Evolutionary conservation across 768 basidiomycete genomes (phyloP), one percentile per base, ranked within the genome.

Genomic region (Tulasnella calospora): DNA sequence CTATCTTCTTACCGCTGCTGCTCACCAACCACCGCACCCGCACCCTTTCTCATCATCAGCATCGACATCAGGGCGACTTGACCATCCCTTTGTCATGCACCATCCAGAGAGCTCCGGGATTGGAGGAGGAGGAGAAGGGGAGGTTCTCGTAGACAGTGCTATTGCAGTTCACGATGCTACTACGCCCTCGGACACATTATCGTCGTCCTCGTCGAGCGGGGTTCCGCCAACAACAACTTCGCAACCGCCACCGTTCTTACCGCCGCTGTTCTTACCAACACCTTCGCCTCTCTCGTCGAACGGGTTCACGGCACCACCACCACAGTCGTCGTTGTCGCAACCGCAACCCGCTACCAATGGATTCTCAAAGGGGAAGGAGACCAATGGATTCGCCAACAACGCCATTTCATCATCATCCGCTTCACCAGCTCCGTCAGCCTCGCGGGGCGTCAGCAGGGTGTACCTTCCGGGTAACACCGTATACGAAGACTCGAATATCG

Each of bases 401-500:
- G 10, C 46, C 35, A 73, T 9, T 44, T 74, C 27, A 27, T 35
- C 40, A 55, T 21, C 51, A 41, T 35, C 21, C 12, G 27, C 61
- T 6, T 17, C 41, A 7, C 76, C 55, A 57, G n/a, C 76, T 19
- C 33, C 76, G 57, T 74, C 19, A 4, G 46, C 44, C 51, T 74
- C 76, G 27, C 2, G 36, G 38, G 82, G 87, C 35, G 85, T 94
- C 79, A 84, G 90, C 41, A 88, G 88, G 82, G 91, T 95, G 71
- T 86, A 88, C 67, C 86, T 92, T 44, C 91, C 92, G 27, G 93
- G 94, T 35, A 90, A 91, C 71, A 88, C 88, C 47, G 87, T 95
- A 76, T 95, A 94, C 81, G 90, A 93, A 67, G 92, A 93, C 84
- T 91, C 92, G 80, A 61, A 51, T 41, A 57, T 97, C 71, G 90